phyloP scores from a whole-genome alignment of 2,329 filamentous ascomycete species.

The Alternaria burnsii region DNA sequence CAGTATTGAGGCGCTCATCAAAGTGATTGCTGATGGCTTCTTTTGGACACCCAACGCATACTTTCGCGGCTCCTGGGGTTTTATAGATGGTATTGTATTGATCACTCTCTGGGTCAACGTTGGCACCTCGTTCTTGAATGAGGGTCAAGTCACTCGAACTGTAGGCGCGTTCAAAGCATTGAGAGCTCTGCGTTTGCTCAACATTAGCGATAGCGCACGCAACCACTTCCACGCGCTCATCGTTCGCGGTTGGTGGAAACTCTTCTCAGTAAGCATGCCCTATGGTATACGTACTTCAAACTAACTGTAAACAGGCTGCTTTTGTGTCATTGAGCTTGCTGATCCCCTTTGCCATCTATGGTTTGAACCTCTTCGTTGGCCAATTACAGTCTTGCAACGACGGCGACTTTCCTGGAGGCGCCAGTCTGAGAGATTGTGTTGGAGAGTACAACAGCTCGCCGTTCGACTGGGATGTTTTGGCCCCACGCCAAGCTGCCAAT shows the following conservation, averaged over 20 bases:
- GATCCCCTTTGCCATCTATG: constrained; percentile 96
- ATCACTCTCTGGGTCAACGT: constrained; percentile 97
- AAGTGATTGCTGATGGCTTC: constrained; percentile 92
- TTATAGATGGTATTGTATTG: constrained; percentile 91
- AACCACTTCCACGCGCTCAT: constrained; percentile 98
- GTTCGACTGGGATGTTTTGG: constrained; percentile 84
- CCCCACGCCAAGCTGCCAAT: constrained; percentile 82
- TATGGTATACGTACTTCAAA: neutral
- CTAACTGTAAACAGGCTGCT: constrained; percentile 65
- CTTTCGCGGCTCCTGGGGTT: constrained; percentile 93
- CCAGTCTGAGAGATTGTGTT: constrained; percentile 76
- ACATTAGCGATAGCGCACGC: constrained; percentile 93
- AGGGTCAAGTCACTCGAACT: constrained; percentile 85
- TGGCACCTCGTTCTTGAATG: constrained; percentile 78
- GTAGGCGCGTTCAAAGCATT: constrained; percentile 98
- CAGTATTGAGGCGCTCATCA: constrained; percentile 84
- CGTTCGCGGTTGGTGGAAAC: constrained; percentile 92
- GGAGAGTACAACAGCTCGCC: constrained; percentile 82
- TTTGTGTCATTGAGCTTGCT: constrained; percentile 94
- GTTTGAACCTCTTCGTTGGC: constrained; percentile 89
- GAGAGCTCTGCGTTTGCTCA: constrained; percentile 87
- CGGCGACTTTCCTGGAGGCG: constrained; percentile 59
- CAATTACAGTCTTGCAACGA: constrained; percentile 85
- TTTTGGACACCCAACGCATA: constrained; percentile 98
- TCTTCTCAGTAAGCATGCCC: constrained; percentile 71